Conservation (phyloP, 164 flowering plant genomes). For the Vitis cinerea region DNA sequence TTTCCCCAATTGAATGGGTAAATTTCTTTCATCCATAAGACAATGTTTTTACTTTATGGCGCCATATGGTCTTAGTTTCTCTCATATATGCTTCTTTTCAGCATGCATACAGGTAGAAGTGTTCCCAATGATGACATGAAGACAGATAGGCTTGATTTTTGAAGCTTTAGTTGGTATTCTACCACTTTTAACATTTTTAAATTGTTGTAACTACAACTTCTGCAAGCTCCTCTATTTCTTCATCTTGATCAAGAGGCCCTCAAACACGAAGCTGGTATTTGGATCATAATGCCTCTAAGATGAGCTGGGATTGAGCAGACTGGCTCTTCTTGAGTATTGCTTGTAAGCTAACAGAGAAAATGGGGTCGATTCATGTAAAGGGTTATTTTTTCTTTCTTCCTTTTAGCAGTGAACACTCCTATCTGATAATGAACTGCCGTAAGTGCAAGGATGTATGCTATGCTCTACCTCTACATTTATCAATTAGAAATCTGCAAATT, state of each 20-base stretch:
- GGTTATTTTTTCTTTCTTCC: background rate
- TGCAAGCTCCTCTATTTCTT: background rate
- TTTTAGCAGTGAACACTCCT: background rate
- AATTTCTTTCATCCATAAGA: background rate
- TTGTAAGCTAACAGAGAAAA: background rate
- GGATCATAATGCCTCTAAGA: too few relatives aligned
- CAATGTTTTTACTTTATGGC: background rate
- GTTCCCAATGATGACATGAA: constrained; percentile 1
- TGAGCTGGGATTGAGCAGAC: too few relatives aligned
- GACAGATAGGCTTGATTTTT: constrained; percentile 9
- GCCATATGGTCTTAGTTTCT: background rate
- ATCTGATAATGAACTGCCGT: background rate
- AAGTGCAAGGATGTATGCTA: background rate
- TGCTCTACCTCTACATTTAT: too few relatives aligned
- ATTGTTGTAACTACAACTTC: background rate
- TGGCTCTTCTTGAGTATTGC: background rate
- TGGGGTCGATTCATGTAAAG: background rate
- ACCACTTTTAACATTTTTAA: background rate
- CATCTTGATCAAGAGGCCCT: background rate
- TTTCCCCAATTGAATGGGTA: constrained; percentile 31
- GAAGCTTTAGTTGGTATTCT: background rate
- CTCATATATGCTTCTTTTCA: constrained; percentile 1
- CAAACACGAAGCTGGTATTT: background rate
- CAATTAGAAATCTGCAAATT: background rate
- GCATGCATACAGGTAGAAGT: constrained; percentile 6